Base-by-base conservation (phyloP, 257 asterid species). In the Prunella vulgaris region DNA sequence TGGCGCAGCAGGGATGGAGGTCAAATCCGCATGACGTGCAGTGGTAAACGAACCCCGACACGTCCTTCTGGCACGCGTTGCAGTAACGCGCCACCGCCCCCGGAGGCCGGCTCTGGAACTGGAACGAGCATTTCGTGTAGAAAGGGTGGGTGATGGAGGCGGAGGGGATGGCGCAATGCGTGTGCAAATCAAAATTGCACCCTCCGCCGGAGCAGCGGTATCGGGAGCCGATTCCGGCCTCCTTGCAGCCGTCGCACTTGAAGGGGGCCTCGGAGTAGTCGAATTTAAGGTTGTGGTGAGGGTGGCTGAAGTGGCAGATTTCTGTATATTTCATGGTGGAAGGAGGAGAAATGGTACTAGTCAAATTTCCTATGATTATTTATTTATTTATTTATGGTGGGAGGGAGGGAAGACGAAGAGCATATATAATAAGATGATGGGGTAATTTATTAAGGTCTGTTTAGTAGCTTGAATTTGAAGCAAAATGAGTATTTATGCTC, bases 241-340 rank as follows among this genome's bases (percentile, higher is more conserved):
- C 97, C 51, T 87, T 93, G 88, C 97, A 91, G 13, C 99, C 99
- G 83, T 89, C 99, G 80, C 99, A 93, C 66, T 88, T 89, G 86
- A 94, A 94, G 3, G 98, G 99, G 1, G 76, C 70, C 74, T 89
- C 90, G 44, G 90, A 70, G 88, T 86, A 79, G 3, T 88, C 96
- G 69, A 64, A 80, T 38, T 84, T 82, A 28, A 94, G 90, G 80
- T 70, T 85, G 93, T 94, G 96, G 54, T 86, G 79, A 0, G 90
- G 95, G 80, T 94, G 97, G 93, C 96, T 78, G 79, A 81, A 87
- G 72, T 94, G 97, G 65, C 79, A 60, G 62, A 94, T 88, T 51
- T 87, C 98, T 44, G 60, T 82, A 89, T 85, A 89, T 61, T 86
- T 94, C 96, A 90, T 93, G 66, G 42, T 32, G 8, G 9, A 3